A percentile compares a stretch with the other conserved stretches of the same genome.
phyloP scores from a whole-genome alignment of 2,329 filamentous ascomycete species.

The Calcarisporium arbuscula region DNA sequence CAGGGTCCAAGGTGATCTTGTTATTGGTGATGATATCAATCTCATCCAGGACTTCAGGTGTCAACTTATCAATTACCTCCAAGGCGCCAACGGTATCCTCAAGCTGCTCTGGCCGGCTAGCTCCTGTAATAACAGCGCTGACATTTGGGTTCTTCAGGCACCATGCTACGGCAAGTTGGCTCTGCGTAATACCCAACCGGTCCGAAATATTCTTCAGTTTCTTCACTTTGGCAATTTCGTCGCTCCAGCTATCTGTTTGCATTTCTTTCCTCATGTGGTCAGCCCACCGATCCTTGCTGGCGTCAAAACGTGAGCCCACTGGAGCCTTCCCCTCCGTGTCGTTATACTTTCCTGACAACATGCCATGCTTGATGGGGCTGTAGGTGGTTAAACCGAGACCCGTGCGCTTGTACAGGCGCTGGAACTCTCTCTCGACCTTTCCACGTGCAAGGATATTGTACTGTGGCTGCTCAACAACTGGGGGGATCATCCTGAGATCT shows the following conservation, averaged over 20 bases:
- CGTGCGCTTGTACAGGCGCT: slow-evolving; percentile 51
- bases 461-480: slow-evolving; percentile 59
- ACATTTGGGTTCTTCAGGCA: slow-evolving; percentile 48
- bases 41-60: slow-evolving; percentile 42
- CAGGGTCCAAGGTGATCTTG: no score
- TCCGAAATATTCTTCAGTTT: slow-evolving; percentile 47
- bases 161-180: slow-evolving; percentile 47
- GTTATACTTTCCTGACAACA: slow-evolving; percentile 63
- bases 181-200: slow-evolving; percentile 46
- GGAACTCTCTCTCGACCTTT: slow-evolving; percentile 58
- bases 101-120: slow-evolving; percentile 44
- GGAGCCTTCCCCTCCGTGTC: slow-evolving; percentile 48
- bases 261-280: slow-evolving; percentile 44
- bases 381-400: slow-evolving; percentile 57
- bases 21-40: slow-evolving; percentile 39
- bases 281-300: slow-evolving; percentile 51
- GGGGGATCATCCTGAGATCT: slow-evolving; percentile 54
- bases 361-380: slow-evolving; percentile 50
- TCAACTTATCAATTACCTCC: slow-evolving; percentile 39
- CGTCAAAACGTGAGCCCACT: slow-evolving; percentile 51
- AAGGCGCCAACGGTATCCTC: slow-evolving; percentile 43
- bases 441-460: slow-evolving; percentile 59
- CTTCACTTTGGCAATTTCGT: slow-evolving; percentile 37
- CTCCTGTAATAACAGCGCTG: slow-evolving; percentile 46
- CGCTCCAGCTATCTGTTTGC: slow-evolving; percentile 44